Conservation (phyloP, 1,284 basidiomycete genomes). For the Moniliella sp. region DNA sequence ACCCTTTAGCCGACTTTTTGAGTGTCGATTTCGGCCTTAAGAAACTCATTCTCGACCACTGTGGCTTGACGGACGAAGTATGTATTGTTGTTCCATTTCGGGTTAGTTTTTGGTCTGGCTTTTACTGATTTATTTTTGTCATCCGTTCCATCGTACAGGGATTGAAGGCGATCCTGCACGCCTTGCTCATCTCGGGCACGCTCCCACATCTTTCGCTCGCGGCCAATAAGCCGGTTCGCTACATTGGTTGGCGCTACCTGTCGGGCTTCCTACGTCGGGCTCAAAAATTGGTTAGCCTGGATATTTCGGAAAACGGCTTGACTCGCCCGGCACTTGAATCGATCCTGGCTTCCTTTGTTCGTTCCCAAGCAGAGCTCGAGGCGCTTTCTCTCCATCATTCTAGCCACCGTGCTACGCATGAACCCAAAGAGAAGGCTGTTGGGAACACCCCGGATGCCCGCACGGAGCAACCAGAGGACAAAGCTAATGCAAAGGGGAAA, state of each 20-base stretch:
- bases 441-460: no score
- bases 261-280: conserved; percentile 59
- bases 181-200: conserved; percentile 60
- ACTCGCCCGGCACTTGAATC: conserved; percentile 47
- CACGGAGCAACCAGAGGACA: background rate
- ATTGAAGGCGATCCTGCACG: conserved; percentile 70
- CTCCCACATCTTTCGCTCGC: conserved; percentile 66
- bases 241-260: conserved; percentile 56
- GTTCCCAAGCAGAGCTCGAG: no score
- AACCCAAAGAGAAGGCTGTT: no score
- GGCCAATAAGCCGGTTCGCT: conserved; percentile 60
- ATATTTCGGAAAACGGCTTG: conserved; percentile 64
- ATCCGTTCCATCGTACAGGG: conserved; percentile 38
- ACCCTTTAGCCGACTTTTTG: conserved; percentile 26
- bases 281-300: conserved; percentile 55
- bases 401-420: no score
- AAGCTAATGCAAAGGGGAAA: conserved; percentile 3
- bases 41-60: conserved; percentile 25
- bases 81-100: background rate
- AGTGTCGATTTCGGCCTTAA: conserved; percentile 25
- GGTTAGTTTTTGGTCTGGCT: background rate
- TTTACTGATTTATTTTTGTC: background rate
- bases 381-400: no score
- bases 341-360: conserved; percentile 1
- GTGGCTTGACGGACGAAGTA: conserved; percentile 16